Percentiles rank a stretch among this genome's conserved stretches.
These are phyloP conservation scores for Zygosaccharomyces rouxii DNA, from an alignment of 805 yeast genomes.

Conservation along the genomic window DNA sequence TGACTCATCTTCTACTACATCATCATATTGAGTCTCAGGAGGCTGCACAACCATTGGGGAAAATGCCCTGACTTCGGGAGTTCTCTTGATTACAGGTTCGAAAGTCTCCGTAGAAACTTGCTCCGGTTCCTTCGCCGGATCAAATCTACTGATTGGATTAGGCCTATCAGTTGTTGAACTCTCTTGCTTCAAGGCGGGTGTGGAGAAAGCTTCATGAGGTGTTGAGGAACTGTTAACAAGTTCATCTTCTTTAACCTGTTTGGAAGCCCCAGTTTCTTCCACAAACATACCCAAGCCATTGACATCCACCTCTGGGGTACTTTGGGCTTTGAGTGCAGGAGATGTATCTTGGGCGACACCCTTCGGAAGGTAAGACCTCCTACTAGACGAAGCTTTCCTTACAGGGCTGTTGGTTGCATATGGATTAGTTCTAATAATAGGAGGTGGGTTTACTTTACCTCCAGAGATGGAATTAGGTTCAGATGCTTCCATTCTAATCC, in stretches of 20 bases:
- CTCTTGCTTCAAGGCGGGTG: neutral
- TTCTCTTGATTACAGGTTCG: slow-evolving; percentile 31
- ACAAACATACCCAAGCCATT: slow-evolving; percentile 5
- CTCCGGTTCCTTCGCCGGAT: slow-evolving; percentile 24
- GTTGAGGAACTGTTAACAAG: neutral
- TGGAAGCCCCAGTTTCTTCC: neutral
- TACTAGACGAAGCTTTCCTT: slow-evolving; percentile 7
- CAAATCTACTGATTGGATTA: slow-evolving; percentile 14
- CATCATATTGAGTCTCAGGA: slow-evolving; percentile 45
- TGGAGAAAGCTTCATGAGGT: neutral
- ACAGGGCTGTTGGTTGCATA: slow-evolving; percentile 6
- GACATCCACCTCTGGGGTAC: neutral
- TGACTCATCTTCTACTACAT: slow-evolving; percentile 42
- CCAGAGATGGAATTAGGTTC: neutral
- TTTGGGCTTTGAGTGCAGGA: too few relatives aligned
- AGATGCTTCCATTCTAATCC: neutral
- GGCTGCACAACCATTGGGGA: slow-evolving; percentile 17
- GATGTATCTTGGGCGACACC: neutral
- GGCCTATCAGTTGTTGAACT: neutral
- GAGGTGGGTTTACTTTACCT: neutral
- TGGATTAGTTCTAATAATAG: slow-evolving; percentile 2
- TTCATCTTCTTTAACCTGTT: neutral
- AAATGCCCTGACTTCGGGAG: slow-evolving; percentile 20
- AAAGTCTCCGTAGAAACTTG: slow-evolving; percentile 19
- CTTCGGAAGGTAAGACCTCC: slow-evolving; percentile 9